Evolutionary conservation across 1,284 basidiomycete genomes (phyloP), one percentile per base, ranked within the genome.

Genomic region (Ustilago curta): DNA sequence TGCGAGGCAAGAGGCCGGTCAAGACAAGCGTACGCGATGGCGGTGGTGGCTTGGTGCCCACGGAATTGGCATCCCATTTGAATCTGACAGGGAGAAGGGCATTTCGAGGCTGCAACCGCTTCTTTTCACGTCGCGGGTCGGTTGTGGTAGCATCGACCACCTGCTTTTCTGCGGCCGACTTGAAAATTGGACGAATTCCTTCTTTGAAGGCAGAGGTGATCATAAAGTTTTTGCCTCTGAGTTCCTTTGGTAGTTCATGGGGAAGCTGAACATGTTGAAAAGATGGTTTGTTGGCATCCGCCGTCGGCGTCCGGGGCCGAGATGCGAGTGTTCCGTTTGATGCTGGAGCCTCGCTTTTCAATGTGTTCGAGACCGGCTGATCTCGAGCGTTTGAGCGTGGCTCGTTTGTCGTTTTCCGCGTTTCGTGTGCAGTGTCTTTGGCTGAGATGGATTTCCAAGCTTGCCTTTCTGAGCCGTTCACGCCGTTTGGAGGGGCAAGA

Each of bases 31-130:
- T 89, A 16, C 81, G 76, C 0, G 88, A 86, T 2, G 87, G 86
- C 0, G 90, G 89, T 0, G 92, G 90, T 0, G 93, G 93, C n/a
- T 91, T 89, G 0, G 90, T 88, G 1, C 91, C 91, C 2, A 87
- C 88, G 1, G 93, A 93, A 81, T 93, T 87, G 29, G 87, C 85
- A 84, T 97, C 94, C 87, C 91, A 91, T 91, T 94, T 84, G 59
- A 77, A 80, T 11, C 19, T 32, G 57, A 53, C 31, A 1, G 16
- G 16, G n/a, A 65, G 31, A 12, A 79, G 52, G 16, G 37, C 9
- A 2, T 58, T 48, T 44, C 73, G 68, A 29, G 51, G 53, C 5
- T n/a, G 35, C 12, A 23, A 6, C 2, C 23, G 44, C 35, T 45
- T 66, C 32, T 67, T 69, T 50, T 29, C 21, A 11, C 50, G 27